Conservation (phyloP, 805 yeast genomes). For the Ogataea haglerorum region DNA sequence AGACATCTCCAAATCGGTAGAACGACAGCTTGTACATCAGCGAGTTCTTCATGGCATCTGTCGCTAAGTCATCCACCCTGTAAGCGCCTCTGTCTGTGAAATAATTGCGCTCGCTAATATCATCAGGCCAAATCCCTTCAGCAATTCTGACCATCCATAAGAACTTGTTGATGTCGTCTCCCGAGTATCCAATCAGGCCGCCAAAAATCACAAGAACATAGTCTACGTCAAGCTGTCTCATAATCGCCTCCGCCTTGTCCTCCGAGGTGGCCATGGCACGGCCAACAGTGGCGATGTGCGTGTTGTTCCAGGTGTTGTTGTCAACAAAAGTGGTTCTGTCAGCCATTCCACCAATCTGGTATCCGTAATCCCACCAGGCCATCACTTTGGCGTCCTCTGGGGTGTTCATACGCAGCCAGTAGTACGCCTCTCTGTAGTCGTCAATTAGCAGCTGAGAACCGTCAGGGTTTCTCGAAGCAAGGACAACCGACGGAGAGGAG, state of each 20-base stretch:
- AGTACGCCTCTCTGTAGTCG: slow-evolving; percentile 97
- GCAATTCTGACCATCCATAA: slow-evolving; percentile 98
- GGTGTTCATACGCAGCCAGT: slow-evolving; percentile 98
- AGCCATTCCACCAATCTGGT: slow-evolving; percentile 99
- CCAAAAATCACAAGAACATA: slow-evolving; percentile 92
- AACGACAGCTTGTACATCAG: slow-evolving; percentile 93
- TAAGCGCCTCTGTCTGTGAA: slow-evolving; percentile 87
- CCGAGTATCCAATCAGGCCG: slow-evolving; percentile 87
- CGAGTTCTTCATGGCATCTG: slow-evolving; percentile 82
- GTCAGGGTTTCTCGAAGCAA: slow-evolving; percentile 79
- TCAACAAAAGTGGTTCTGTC: slow-evolving; percentile 98
- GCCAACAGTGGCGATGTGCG: slow-evolving; percentile 98
- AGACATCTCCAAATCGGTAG: slow-evolving; percentile 77
- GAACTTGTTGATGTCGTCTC: slow-evolving; percentile 95
- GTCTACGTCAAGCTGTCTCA: slow-evolving; percentile 90
- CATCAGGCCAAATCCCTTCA: slow-evolving; percentile 99
- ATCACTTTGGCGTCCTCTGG: slow-evolving; percentile 92
- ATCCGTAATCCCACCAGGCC: slow-evolving; percentile 99
- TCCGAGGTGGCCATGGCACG: slow-evolving; percentile 93
- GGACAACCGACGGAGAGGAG: slow-evolving; percentile 95
- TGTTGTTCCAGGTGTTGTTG: slow-evolving; percentile 98
- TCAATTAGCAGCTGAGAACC: slow-evolving; percentile 85
- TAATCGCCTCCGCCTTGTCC: slow-evolving; percentile 81
- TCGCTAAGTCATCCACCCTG: slow-evolving; percentile 76
- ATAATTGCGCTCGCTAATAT: slow-evolving; percentile 77